A percentile compares a stretch with the other conserved stretches of the same genome.
phyloP scores from a whole-genome alignment of 495 filamentous ascomycete species.

The Aspergillus baeticus region DNA sequence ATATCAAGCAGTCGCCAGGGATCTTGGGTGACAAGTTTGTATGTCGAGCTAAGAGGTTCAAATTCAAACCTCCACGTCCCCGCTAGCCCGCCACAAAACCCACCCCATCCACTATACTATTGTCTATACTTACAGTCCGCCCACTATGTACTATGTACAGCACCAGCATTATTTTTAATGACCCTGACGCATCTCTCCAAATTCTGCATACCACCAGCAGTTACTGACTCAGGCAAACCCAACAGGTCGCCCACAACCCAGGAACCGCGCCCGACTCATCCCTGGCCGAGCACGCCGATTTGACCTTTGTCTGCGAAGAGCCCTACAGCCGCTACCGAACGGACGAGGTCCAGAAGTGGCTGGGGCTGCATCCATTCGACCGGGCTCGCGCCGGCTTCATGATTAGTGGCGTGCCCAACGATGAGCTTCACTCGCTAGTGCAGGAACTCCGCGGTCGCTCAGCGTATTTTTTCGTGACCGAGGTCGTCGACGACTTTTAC shows the following conservation, averaged over 20 bases:
- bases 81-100: too few species aligned
- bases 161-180: too few species aligned
- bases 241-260: constrained; percentile 19
- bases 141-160: too few species aligned
- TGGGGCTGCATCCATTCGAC: constrained; percentile 1
- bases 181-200: too few species aligned
- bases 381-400: constrained; percentile 12
- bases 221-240: background rate
- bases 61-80: too few species aligned
- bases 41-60: background rate
- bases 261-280: constrained; percentile 15
- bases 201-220: background rate
- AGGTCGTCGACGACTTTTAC: constrained; percentile 17
- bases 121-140: too few species aligned
- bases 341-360: constrained; percentile 16
- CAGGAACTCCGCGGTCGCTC: constrained; percentile 14
- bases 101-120: too few species aligned
- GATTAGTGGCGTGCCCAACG: constrained; percentile 11
- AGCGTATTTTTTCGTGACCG: constrained; percentile 17
- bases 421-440: constrained; percentile 2
- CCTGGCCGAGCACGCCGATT: constrained; percentile 5
- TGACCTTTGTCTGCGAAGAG: constrained; percentile 19
- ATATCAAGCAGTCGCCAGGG: constrained; percentile 2
- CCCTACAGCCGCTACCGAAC: constrained; percentile 13
- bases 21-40: constrained; percentile 12